Evolutionary conservation across 192 early-diverging fungal species (phyloP).

Genomic region (Gigaspora rosea): DNA sequence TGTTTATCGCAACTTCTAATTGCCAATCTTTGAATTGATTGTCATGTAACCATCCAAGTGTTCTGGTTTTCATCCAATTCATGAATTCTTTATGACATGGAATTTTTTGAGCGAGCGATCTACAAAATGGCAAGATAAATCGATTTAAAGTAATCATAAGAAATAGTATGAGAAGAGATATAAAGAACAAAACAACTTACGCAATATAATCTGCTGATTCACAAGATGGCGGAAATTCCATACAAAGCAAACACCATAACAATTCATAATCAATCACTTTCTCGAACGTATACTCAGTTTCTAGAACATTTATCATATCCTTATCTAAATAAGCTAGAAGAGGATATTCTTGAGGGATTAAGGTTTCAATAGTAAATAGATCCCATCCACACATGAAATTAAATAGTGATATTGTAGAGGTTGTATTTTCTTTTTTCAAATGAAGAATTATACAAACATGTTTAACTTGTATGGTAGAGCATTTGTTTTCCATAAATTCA

Average conservation of each 20-base stretch:
- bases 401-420: not conserved
- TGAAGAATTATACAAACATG: constrained; percentile 31
- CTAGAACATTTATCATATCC: not conserved
- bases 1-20: constrained; percentile 5
- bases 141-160: not conserved
- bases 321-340: not conserved
- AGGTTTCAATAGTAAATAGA: constrained; percentile 19
- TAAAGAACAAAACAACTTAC: not conserved
- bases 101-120: not conserved
- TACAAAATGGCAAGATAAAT: not conserved
- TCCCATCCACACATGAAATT: constrained; percentile 32
- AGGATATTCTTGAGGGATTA: constrained; percentile 10
- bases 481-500: not conserved
- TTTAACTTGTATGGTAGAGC: not conserved
- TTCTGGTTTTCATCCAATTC: not conserved
- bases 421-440: constrained; percentile 4
- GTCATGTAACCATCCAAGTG: constrained; percentile 10
- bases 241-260: constrained; percentile 33
- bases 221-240: constrained; percentile 6
- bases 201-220: constrained; percentile 23
- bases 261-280: constrained; percentile 11
- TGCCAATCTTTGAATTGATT: constrained; percentile 16
- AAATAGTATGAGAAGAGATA: too few species aligned
- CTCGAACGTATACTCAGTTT: constrained; percentile 23
- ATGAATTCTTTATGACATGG: constrained; percentile 9